Conservation (phyloP, 768 basidiomycete genomes). For the Tricholoma sp. region DNA sequence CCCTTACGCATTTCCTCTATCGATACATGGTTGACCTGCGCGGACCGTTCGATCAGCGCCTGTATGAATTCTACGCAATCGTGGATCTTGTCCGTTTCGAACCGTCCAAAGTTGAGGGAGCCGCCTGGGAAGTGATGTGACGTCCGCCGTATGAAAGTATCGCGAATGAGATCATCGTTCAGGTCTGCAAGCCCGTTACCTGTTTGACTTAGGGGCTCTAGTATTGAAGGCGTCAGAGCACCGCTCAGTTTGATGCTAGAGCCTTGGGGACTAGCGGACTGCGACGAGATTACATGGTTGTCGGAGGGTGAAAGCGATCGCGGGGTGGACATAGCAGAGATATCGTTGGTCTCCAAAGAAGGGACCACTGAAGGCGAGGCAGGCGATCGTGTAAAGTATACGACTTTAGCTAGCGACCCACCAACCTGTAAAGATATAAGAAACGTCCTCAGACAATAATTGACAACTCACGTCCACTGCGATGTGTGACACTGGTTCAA, state of each 20-base stretch:
- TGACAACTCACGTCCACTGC: constrained; percentile 82
- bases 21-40: constrained; percentile 77
- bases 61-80: constrained; percentile 85
- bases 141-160: constrained; percentile 63
- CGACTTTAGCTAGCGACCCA: constrained; percentile 94
- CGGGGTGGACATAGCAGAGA: constrained; percentile 41
- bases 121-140: constrained; percentile 91
- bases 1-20: constrained; percentile 87
- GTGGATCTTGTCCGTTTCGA: constrained; percentile 87
- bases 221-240: constrained; percentile 76
- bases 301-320: constrained; percentile 39
- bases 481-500: constrained; percentile 95
- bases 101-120: constrained; percentile 94
- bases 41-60: constrained; percentile 80
- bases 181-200: constrained; percentile 32
- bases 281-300: constrained; percentile 24
- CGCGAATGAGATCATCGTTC: constrained; percentile 45
- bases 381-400: constrained; percentile 97
- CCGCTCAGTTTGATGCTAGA: constrained; percentile 49
- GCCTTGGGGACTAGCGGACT: constrained; percentile 26
- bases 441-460: constrained; percentile 1
- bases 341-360: constrained; percentile 50
- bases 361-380: constrained; percentile 66
- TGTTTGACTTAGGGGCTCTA: constrained; percentile 44
- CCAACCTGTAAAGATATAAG: constrained; percentile 61